These are phyloP conservation scores for Leptodontidium sp. DNA, from an alignment of 2,329 filamentous ascomycete species.

Conservation along the genomic window DNA sequence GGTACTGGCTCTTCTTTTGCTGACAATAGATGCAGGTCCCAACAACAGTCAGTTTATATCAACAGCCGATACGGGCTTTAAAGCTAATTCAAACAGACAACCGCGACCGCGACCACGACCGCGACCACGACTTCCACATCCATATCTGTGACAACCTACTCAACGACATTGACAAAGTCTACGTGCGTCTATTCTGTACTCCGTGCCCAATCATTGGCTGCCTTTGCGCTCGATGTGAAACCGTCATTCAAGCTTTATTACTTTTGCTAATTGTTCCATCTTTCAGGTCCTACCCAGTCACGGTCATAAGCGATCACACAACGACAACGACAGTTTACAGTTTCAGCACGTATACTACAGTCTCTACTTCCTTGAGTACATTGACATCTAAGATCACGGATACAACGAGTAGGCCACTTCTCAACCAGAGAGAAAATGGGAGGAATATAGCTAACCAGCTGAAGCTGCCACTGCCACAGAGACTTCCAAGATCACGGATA, in stretches of 20 bases:
- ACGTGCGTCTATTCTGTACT: neutral
- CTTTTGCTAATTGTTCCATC: neutral
- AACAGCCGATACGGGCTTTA: neutral
- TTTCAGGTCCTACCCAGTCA: slow-evolving; percentile 24
- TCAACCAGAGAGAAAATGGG: too few species aligned
- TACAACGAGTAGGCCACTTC: slow-evolving; percentile 8
- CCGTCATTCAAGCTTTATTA: too few species aligned
- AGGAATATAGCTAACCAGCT: too few species aligned
- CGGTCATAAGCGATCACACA: slow-evolving; percentile 18
- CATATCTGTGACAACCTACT: slow-evolving; percentile 20
- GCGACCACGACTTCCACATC: slow-evolving; percentile 14
- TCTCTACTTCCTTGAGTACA: slow-evolving; percentile 26
- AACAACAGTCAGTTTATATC: neutral
- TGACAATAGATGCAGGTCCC: neutral
- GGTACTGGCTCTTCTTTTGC: neutral
- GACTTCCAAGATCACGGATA: too few species aligned
- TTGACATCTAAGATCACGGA: slow-evolving; percentile 19
- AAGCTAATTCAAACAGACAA: neutral
- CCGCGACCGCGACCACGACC: neutral
- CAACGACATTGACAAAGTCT: neutral
- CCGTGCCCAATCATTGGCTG: too few species aligned
- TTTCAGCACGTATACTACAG: slow-evolving; percentile 31
- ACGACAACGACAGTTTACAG: slow-evolving; percentile 29
- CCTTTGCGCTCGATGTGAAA: too few species aligned
- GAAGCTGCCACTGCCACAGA: too few species aligned